A percentile compares a stretch with the other conserved stretches of the same genome.
Conservation (phyloP, 2,329 filamentous ascomycete species). For the Clonostachys solani region DNA sequence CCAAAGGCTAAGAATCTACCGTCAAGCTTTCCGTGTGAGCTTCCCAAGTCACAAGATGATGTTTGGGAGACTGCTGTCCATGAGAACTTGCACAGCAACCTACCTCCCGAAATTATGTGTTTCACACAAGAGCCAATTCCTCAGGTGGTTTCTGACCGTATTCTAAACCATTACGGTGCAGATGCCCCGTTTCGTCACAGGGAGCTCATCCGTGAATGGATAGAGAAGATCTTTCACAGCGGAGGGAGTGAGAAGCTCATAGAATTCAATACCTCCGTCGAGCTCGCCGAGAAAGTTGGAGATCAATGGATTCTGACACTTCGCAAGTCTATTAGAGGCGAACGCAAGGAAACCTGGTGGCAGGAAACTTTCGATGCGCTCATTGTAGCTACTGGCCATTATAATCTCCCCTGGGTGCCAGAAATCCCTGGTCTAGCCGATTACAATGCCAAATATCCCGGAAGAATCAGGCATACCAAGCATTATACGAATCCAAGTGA, state of each 20-base stretch:
- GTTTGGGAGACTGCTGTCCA: slow-evolving; percentile 31
- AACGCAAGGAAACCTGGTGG: slow-evolving; percentile 54
- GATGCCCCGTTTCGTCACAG: slow-evolving; percentile 61
- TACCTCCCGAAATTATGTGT: slow-evolving; percentile 54
- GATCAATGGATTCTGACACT: slow-evolving; percentile 50
- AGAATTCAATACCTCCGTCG: slow-evolving; percentile 56
- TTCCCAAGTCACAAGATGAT: too few species aligned
- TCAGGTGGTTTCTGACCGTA: slow-evolving; percentile 17
- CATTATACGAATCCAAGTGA: slow-evolving; percentile 40
- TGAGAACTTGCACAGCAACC: slow-evolving; percentile 61
- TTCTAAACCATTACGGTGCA: slow-evolving; percentile 38
- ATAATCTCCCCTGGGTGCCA: slow-evolving; percentile 53
- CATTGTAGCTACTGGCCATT: slow-evolving; percentile 57
- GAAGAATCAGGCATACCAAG: slow-evolving; percentile 51
- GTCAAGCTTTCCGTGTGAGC: too few species aligned
- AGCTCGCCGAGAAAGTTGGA: slow-evolving; percentile 45
- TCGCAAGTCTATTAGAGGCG: slow-evolving; percentile 22
- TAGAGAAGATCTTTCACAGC: slow-evolving; percentile 27
- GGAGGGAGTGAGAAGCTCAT: slow-evolving; percentile 50
- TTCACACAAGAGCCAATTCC: slow-evolving; percentile 55
- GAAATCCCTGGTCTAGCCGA: slow-evolving; percentile 40
- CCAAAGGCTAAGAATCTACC: too few species aligned
- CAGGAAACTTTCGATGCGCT: slow-evolving; percentile 57
- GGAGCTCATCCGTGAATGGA: slow-evolving; percentile 37
- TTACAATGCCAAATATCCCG: slow-evolving; percentile 37